A percentile compares a stretch with the other conserved stretches of the same genome.
Evolutionary conservation across 495 filamentous ascomycete species (phyloP).

Genomic region (Podospora didyma): DNA sequence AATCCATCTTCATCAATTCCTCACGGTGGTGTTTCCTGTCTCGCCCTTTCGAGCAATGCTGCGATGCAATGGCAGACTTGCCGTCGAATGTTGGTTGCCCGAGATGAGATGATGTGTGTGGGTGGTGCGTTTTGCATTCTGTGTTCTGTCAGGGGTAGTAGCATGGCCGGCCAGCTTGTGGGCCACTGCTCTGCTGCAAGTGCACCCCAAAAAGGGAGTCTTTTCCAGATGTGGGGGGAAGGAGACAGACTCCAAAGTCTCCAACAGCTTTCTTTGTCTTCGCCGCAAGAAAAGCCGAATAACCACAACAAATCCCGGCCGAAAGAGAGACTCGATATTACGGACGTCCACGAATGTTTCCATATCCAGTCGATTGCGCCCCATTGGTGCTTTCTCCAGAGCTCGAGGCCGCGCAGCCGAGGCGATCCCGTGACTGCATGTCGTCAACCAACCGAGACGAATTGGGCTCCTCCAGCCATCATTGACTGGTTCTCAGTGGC

Average conservation of each 20-base stretch:
- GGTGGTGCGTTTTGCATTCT: no score
- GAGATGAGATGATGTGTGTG: no score
- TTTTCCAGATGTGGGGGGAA: background rate
- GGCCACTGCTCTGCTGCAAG: background rate
- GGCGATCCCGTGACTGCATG: no score
- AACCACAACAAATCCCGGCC: background rate
- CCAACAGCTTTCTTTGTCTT: no score
- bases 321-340: background rate
- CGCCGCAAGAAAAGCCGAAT: no score
- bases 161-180: background rate
- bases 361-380: background rate
- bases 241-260: background rate
- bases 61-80: background rate
- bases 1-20: background rate
- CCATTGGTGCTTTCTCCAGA: background rate
- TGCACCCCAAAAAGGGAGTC: background rate
- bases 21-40: background rate
- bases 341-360: background rate
- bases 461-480: no score
- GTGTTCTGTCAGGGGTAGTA: no score
- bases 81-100: no score
- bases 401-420: background rate
- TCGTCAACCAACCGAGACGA: no score
- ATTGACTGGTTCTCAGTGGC: background rate
- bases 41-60: background rate